Evolutionary conservation across 139 green algal species (phyloP).

Genomic region (Chlorella sp.): DNA sequence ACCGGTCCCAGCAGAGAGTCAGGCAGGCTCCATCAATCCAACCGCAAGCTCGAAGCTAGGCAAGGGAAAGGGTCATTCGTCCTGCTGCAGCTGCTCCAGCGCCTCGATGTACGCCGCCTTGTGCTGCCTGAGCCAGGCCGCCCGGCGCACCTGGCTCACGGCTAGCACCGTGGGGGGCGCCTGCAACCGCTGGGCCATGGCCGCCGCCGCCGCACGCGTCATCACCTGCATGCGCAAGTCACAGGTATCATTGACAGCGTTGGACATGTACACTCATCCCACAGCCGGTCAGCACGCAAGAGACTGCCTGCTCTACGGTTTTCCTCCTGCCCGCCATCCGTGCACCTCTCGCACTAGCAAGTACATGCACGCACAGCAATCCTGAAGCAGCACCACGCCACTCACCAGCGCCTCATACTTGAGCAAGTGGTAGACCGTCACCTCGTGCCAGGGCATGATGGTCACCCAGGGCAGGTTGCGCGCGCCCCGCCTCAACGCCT

Average conservation of each 20-base stretch:
- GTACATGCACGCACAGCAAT: too few species aligned
- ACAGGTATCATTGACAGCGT: constrained; percentile 37
- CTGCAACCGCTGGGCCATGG: background rate
- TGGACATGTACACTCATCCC: too few species aligned
- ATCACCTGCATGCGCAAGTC: constrained; percentile 42
- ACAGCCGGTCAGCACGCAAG: too few species aligned
- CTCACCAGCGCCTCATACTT: constrained; percentile 74
- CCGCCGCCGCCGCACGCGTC: constrained; percentile 6
- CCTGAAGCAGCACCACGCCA: too few species aligned
- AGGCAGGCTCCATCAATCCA: background rate
- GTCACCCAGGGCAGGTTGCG: constrained; percentile 65
- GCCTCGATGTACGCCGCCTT: background rate
- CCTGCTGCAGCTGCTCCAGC: background rate
- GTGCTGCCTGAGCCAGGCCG: background rate
- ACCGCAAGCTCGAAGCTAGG: background rate
- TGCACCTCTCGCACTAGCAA: too few species aligned
- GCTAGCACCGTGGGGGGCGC: background rate
- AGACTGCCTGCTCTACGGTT: too few species aligned
- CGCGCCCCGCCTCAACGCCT: constrained; percentile 26
- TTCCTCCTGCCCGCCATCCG: too few species aligned
- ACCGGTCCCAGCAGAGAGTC: background rate
- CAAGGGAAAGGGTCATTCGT: background rate
- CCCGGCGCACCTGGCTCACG: background rate
- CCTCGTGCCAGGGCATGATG: constrained; percentile 50
- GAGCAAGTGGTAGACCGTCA: constrained; percentile 88